phyloP scores from a whole-genome alignment of 2,329 filamentous ascomycete species.

The Plenodomus lindquistii region DNA sequence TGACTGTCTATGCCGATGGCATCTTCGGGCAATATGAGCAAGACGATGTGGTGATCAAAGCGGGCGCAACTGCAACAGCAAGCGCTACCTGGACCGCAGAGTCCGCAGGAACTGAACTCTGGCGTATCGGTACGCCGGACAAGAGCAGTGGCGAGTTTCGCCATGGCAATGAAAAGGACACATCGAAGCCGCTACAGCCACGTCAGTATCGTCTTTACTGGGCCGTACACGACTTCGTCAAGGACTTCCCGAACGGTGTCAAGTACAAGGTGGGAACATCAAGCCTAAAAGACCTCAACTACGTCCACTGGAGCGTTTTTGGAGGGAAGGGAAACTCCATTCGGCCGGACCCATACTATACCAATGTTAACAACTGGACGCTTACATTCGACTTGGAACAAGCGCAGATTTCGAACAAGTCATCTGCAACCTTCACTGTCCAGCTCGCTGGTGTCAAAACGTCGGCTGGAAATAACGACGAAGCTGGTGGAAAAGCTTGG shows the following conservation, averaged over 20 bases:
- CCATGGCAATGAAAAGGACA: slow-evolving; percentile 59
- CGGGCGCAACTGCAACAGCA: slow-evolving; percentile 42
- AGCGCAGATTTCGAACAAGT: slow-evolving; percentile 44
- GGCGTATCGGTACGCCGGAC: slow-evolving; percentile 65
- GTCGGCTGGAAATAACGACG: slow-evolving; percentile 64
- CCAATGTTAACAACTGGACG: slow-evolving; percentile 31
- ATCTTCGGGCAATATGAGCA: slow-evolving; percentile 64
- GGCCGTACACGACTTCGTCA: slow-evolving; percentile 62
- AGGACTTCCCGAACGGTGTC: slow-evolving; percentile 63
- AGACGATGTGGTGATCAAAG: slow-evolving; percentile 54
- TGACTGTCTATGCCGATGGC: slow-evolving; percentile 66
- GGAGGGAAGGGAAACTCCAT: slow-evolving; percentile 58
- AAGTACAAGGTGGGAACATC: slow-evolving; percentile 61
- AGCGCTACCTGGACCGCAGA: slow-evolving; percentile 58
- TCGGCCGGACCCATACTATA: slow-evolving; percentile 49
- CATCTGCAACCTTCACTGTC: slow-evolving; percentile 62
- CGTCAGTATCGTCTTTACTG: slow-evolving; percentile 66
- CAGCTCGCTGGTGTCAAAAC: slow-evolving; percentile 67
- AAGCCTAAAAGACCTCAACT: slow-evolving; percentile 60
- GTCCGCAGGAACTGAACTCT: slow-evolving; percentile 61
- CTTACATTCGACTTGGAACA: slow-evolving; percentile 18
- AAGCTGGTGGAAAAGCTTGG: slow-evolving; percentile 58
- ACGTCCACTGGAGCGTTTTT: slow-evolving; percentile 68
- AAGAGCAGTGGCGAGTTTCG: slow-evolving; percentile 64
- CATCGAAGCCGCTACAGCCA: slow-evolving; percentile 52